These are phyloP conservation scores for Filosporella fistucella DNA, from an alignment of 495 filamentous ascomycete species.

Conservation along the genomic window DNA sequence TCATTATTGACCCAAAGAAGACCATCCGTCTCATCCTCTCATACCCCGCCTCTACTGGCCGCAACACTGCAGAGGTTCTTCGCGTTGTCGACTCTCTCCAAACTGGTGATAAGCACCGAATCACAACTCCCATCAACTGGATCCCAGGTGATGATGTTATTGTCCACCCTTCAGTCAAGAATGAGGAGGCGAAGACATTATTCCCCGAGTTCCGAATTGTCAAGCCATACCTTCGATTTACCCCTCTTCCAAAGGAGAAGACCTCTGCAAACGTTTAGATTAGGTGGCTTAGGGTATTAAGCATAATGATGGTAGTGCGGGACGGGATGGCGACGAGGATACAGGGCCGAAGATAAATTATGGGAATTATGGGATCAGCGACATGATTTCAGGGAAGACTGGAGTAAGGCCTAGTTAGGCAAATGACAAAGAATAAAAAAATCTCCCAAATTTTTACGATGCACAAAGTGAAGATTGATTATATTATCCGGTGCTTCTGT, in stretches of 20 bases:
- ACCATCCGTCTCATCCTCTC: conserved; percentile 92
- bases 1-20: conserved; percentile 98
- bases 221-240: conserved; percentile 86
- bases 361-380: too few species aligned
- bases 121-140: conserved; percentile 95
- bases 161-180: conserved; percentile 83
- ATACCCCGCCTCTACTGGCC: conserved; percentile 95
- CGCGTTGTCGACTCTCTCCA: conserved; percentile 94
- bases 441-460: too few species aligned
- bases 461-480: too few species aligned
- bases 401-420: too few species aligned
- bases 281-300: too few species aligned
- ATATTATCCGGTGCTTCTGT: too few species aligned
- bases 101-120: conserved; percentile 92
- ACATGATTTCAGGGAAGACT: too few species aligned
- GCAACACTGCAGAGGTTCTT: conserved; percentile 93
- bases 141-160: conserved; percentile 90
- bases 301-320: too few species aligned
- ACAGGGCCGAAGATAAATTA: too few species aligned
- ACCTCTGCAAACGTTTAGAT: conserved; percentile 22
- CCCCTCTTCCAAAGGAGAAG: conserved; percentile 54
- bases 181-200: conserved; percentile 80
- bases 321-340: too few species aligned
- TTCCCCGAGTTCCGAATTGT: conserved; percentile 90
- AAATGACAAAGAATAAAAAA: too few species aligned